Base-by-base conservation (phyloP, 768 basidiomycete species). In the Hortiboletus campestris region DNA sequence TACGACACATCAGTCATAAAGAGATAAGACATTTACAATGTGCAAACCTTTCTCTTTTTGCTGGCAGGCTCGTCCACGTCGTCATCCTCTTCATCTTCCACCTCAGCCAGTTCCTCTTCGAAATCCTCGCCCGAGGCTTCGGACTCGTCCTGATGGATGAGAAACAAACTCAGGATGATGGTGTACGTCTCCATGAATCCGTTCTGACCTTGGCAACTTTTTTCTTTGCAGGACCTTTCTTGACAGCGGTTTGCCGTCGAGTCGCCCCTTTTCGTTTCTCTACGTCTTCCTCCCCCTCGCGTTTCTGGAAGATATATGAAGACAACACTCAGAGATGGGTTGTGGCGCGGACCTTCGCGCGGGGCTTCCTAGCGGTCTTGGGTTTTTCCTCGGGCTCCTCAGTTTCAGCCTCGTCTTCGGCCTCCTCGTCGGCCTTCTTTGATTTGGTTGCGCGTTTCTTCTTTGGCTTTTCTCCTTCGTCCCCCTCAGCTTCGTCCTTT, bases 1-100 rank as follows among this genome's bases (percentile, higher is more conserved):
- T 82, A 57, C 22, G 29, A 43, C 46, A 19, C 41, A 32, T 66
- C 53, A 53, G 55, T 11, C 32, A 42, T 4, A 36, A 36, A 45
- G 29, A 28, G 19, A 42, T 6, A 4, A 25, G 38, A 45, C 20
- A 41, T n/a, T 34, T 9, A 13, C 4, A 42, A 13, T 1, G 10
- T 17, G 20, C 73, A 20, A 62, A 84, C 88, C 84, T 89, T 88
- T 73, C 86, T 84, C 74, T 91, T 91, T 76, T 84, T 88, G 63
- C 66, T 67, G 11, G 53, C 53, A 19, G 68, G 70, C 60, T 68
- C 68, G 10, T 74, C 75, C 8, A 49, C 57, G 8, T 71, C 72
- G 2, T 76, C 75, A 12, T 82, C 80, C 14, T 78, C 80, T 1
- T 78, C 79, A 6, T 79, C 81, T 12, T 77, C 79, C n/a, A 76